These are phyloP conservation scores for Melaleuca quinquenervia DNA, from an alignment of 345 rosid species.

Conservation along the genomic window DNA sequence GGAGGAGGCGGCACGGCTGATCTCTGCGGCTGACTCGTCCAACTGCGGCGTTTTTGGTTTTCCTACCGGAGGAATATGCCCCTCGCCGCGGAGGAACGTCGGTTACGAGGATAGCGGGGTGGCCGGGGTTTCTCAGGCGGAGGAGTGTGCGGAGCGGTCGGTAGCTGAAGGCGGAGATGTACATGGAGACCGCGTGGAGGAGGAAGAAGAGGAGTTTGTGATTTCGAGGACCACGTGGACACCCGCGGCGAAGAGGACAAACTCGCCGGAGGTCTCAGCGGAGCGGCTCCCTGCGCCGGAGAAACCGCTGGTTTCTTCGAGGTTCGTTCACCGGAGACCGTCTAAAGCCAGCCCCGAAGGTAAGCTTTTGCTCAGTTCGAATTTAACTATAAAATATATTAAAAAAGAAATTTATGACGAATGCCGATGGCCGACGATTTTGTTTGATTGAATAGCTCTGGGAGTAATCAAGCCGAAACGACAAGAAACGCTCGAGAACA, in stretches of 20 bases:
- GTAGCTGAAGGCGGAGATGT: not conserved
- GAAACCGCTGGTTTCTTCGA: slow-evolving; percentile 46
- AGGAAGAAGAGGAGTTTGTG: slow-evolving; percentile 18
- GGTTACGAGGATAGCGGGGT: not conserved
- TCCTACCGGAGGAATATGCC: not conserved
- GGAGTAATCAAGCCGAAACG: slow-evolving; percentile 36
- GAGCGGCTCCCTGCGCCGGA: slow-evolving; percentile 25
- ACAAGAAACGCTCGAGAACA: slow-evolving; percentile 63
- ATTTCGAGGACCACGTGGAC: slow-evolving; percentile 17
- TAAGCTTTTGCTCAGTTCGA: not conserved
- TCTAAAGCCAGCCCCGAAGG: slow-evolving; percentile 45
- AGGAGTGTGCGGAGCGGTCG: not conserved
- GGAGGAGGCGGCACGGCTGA: not conserved
- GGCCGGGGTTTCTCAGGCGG: not conserved
- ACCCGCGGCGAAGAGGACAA: slow-evolving; percentile 10
- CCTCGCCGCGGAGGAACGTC: not conserved
- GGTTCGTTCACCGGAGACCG: slow-evolving; percentile 33
- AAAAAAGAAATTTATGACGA: not conserved
- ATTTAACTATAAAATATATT: not conserved
- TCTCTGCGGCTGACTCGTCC: not conserved
- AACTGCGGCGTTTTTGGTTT: not conserved
- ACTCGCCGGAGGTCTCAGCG: slow-evolving; percentile 6
- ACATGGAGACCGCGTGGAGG: not conserved
- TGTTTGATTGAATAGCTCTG: slow-evolving; percentile 28
- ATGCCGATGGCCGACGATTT: not conserved